Percentiles rank a stretch among this genome's conserved stretches.
Evolutionary conservation across 2,329 filamentous ascomycete species (phyloP).

Genomic region (Lachnum nothofagi): DNA sequence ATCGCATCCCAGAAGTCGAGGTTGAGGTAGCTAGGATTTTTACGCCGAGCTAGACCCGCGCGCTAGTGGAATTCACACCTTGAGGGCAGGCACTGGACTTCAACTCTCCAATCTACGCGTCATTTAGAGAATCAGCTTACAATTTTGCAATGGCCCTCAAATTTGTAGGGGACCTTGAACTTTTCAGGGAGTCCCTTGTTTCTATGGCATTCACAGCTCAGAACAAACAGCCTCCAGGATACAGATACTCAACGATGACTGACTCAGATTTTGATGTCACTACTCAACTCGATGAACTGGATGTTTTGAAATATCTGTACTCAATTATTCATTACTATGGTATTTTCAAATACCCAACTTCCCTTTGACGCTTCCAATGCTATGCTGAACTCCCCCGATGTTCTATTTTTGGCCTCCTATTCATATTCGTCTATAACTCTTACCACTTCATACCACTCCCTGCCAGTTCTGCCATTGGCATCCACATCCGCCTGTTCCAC

Average conservation of each 20-base stretch:
- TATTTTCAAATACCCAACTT: not conserved
- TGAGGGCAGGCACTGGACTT: not conserved
- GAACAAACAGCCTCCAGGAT: too few relatives aligned
- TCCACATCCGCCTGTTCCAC: constrained; percentile 57
- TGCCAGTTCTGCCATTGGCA: constrained; percentile 54
- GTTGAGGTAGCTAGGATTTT: too few relatives aligned
- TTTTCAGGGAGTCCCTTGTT: too few relatives aligned
- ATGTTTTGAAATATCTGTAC: not conserved
- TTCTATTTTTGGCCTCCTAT: not conserved
- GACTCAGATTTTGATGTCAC: too few relatives aligned
- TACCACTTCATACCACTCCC: constrained; percentile 6
- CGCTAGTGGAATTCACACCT: constrained; percentile 1
- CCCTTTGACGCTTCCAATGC: not conserved
- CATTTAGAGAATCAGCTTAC: too few relatives aligned
- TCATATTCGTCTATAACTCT: not conserved
- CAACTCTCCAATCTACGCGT: too few relatives aligned
- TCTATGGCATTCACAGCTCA: too few relatives aligned
- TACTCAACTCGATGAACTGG: not conserved
- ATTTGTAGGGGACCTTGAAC: too few relatives aligned
- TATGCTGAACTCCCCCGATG: constrained; percentile 4
- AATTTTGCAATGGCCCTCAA: too few relatives aligned
- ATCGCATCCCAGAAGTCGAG: too few relatives aligned
- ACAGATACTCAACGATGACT: too few relatives aligned
- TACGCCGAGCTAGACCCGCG: constrained; percentile 12
- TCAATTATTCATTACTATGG: constrained; percentile 8